A percentile compares a stretch with the other conserved stretches of the same genome.
Conservation (phyloP, 768 basidiomycete genomes). For the Suillus subluteus region DNA sequence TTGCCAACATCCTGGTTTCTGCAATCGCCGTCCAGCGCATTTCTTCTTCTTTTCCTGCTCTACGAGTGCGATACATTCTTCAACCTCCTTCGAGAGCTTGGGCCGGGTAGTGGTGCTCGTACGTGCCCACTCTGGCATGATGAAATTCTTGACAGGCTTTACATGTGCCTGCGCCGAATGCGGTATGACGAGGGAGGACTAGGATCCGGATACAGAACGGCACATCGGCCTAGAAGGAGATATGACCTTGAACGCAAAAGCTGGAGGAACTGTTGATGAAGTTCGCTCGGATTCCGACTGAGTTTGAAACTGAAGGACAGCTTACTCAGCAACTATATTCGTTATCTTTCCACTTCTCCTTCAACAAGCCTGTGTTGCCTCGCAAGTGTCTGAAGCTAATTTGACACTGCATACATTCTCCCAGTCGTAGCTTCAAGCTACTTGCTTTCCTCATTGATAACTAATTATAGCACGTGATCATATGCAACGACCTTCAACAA, state of each 20-base stretch:
- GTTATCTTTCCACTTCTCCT: too few species aligned
- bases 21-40: constrained; percentile 24
- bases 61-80: constrained; percentile 38
- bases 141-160: constrained; percentile 46
- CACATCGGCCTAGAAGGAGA: constrained; percentile 26
- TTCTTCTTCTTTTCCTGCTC: constrained; percentile 37
- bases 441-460: too few species aligned
- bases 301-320: too few species aligned
- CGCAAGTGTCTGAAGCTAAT: too few species aligned
- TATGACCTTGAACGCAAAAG: constrained; percentile 18
- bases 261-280: not conserved
- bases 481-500: too few species aligned
- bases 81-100: constrained; percentile 59
- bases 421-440: too few species aligned
- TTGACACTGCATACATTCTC: too few species aligned
- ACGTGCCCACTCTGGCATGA: constrained; percentile 72
- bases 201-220: constrained; percentile 14
- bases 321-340: too few species aligned
- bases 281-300: too few species aligned
- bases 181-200: constrained; percentile 1
- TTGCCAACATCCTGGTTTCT: not conserved
- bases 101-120: constrained; percentile 69
- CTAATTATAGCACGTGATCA: too few species aligned
- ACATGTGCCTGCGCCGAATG: not conserved
- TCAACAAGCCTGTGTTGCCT: too few species aligned